Conservation (phyloP, 192 early-diverging fungal genomes). For the Pilobolus umbonatus region DNA sequence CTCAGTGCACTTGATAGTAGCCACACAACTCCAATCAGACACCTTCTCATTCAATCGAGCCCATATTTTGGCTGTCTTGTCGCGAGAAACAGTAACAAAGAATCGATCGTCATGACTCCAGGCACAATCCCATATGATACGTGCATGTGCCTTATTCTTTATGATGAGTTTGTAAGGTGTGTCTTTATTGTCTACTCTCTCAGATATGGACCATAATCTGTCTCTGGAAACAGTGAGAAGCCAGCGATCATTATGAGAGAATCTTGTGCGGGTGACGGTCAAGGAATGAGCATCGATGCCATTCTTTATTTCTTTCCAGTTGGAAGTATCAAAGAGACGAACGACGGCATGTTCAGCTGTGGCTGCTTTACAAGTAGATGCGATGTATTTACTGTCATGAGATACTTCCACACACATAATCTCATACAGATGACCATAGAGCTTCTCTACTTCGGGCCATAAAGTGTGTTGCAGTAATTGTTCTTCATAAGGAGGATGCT, state of each 20-base stretch:
- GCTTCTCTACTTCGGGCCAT: constrained; percentile 95
- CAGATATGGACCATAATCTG: constrained; percentile 82
- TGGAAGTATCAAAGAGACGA: constrained; percentile 62
- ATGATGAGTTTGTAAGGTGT: constrained; percentile 52
- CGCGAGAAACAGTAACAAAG: constrained; percentile 91
- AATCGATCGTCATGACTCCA: constrained; percentile 75
- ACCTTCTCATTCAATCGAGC: constrained; percentile 14
- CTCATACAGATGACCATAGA: constrained; percentile 95
- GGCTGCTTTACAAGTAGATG: constrained; percentile 70
- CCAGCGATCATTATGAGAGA: constrained; percentile 69
- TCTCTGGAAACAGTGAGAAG: constrained; percentile 83
- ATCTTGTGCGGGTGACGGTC: constrained; percentile 79
- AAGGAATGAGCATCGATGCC: constrained; percentile 68
- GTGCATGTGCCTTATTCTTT: constrained; percentile 76
- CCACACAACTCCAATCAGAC: constrained; percentile 38
- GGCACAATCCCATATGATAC: constrained; percentile 89
- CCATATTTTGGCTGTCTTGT: constrained; percentile 89
- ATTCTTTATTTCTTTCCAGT: constrained; percentile 60
- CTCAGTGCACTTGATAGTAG: constrained; percentile 70
- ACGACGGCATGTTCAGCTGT: constrained; percentile 70
- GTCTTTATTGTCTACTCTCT: constrained; percentile 30
- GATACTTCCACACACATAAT: constrained; percentile 72
- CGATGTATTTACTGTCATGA: constrained; percentile 65
- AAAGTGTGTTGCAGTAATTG: constrained; percentile 83
- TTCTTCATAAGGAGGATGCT: constrained; percentile 82